A percentile compares a stretch with the other conserved stretches of the same genome.
Evolutionary conservation across 805 yeast genomes (phyloP).

Genomic region (Ogataea haglerorum): DNA sequence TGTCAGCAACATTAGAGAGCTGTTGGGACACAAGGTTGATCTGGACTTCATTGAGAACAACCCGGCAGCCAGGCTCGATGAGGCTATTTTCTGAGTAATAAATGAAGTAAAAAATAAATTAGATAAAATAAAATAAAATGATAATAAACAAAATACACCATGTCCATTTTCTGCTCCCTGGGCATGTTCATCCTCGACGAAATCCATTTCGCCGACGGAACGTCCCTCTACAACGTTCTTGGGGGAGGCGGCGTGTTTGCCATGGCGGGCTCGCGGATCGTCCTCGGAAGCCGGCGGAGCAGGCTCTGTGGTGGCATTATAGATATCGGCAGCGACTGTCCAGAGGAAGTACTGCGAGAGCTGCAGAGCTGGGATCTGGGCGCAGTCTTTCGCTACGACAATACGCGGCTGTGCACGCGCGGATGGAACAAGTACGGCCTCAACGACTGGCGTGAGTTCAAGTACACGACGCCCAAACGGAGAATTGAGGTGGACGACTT

Average conservation of each 20-base stretch:
- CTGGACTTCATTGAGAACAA: slow-evolving; percentile 91
- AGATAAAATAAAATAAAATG: neutral
- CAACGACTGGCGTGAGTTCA: slow-evolving; percentile 58
- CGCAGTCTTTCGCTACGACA: slow-evolving; percentile 49
- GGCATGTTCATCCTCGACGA: slow-evolving; percentile 94
- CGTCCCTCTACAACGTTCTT: slow-evolving; percentile 47
- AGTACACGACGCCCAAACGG: slow-evolving; percentile 58
- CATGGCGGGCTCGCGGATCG: slow-evolving; percentile 66
- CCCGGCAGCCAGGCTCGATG: slow-evolving; percentile 97
- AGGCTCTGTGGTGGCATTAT: slow-evolving; percentile 59
- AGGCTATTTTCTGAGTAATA: slow-evolving; percentile 42
- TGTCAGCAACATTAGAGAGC: slow-evolving; percentile 92
- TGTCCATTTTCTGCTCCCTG: slow-evolving; percentile 52
- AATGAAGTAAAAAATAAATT: neutral
- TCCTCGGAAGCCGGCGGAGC: slow-evolving; percentile 38
- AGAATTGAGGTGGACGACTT: slow-evolving; percentile 59
- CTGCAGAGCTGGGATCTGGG: slow-evolving; percentile 64
- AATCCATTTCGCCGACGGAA: slow-evolving; percentile 51
- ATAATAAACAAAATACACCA: neutral
- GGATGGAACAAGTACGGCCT: slow-evolving; percentile 77
- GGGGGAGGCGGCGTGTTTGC: slow-evolving; percentile 94
- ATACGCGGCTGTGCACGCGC: slow-evolving; percentile 61
- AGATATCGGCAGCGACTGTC: slow-evolving; percentile 81
- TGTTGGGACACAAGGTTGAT: slow-evolving; percentile 94
- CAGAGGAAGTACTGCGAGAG: slow-evolving; percentile 40